Evolutionary conservation across 116 monocot species (phyloP).

Genomic region (Papilionanthe hybrid): DNA sequence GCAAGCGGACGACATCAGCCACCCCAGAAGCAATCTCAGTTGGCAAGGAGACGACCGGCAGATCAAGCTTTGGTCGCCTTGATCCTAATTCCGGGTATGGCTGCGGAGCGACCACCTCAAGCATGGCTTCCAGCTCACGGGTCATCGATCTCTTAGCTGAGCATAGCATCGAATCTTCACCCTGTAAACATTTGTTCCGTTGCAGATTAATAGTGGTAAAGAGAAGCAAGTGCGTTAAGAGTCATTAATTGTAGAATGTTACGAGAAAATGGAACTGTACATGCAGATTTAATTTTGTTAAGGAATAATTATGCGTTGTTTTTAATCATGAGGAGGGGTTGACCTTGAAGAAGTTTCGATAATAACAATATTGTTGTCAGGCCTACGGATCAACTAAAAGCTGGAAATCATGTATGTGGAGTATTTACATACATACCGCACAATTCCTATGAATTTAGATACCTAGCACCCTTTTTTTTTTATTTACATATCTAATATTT

Average conservation of each 20-base stretch:
- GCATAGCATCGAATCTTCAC: constrained; percentile 63
- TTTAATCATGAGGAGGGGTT: too few relatives aligned
- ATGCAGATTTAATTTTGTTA: not conserved
- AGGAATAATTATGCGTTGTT: not conserved
- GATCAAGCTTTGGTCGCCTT: constrained; percentile 45
- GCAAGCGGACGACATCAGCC: constrained; percentile 50
- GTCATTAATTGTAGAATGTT: not conserved
- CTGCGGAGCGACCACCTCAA: constrained; percentile 69
- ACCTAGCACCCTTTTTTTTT: too few relatives aligned
- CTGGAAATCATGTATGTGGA: too few relatives aligned
- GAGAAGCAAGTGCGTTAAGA: not conserved
- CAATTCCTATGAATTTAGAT: too few relatives aligned
- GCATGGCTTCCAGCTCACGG: constrained; percentile 65
- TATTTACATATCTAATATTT: too few relatives aligned
- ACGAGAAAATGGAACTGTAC: not conserved
- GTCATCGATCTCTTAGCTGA: constrained; percentile 72
- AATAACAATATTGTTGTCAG: too few relatives aligned
- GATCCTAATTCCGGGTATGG: constrained; percentile 8
- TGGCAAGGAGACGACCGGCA: constrained; percentile 37
- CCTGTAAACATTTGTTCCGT: constrained; percentile 21
- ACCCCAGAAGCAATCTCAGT: constrained; percentile 53
- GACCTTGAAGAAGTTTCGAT: too few relatives aligned
- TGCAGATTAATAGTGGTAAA: too few relatives aligned
- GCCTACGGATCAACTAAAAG: too few relatives aligned
- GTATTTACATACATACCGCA: too few relatives aligned